phyloP scores from a whole-genome alignment of 108 stramenopile genomes.

The Halocafeteria seosinensis region DNA sequence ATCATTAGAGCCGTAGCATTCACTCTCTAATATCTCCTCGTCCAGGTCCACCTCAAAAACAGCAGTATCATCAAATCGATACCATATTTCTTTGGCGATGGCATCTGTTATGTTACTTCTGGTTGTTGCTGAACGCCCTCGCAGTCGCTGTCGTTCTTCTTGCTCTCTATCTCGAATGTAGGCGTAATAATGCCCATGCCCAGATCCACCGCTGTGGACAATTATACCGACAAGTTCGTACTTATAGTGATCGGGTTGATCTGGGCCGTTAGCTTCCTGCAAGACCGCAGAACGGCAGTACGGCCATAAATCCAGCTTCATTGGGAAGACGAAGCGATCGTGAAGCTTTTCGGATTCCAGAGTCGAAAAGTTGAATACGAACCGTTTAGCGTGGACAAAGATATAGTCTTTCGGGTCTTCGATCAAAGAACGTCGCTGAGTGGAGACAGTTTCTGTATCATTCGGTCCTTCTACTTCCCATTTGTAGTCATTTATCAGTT shows the following conservation, averaged over 20 bases:
- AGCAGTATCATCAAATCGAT: not conserved
- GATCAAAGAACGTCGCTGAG: not conserved
- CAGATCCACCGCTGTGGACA: not conserved
- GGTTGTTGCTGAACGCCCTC: no score
- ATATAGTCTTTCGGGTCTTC: not conserved
- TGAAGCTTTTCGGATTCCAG: not conserved
- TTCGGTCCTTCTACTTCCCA: not conserved
- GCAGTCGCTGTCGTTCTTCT: not conserved
- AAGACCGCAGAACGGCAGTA: not conserved
- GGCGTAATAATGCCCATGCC: not conserved
- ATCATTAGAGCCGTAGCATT: not conserved
- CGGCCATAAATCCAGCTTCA: not conserved
- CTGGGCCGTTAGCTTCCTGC: not conserved
- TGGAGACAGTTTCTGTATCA: not conserved
- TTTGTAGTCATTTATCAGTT: no score
- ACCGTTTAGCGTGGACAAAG: not conserved
- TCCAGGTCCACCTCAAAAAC: not conserved
- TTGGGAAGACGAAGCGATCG: not conserved
- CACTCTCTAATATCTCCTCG: not conserved
- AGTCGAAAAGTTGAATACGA: not conserved
- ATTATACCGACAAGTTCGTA: not conserved
- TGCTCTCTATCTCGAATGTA: not conserved
- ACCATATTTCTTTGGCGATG: not conserved
- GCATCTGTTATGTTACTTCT: no score
- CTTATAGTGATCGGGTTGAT: not conserved